These are phyloP conservation scores for Erodium maritimum DNA, from an alignment of 345 rosid genomes.

Conservation along the genomic window DNA sequence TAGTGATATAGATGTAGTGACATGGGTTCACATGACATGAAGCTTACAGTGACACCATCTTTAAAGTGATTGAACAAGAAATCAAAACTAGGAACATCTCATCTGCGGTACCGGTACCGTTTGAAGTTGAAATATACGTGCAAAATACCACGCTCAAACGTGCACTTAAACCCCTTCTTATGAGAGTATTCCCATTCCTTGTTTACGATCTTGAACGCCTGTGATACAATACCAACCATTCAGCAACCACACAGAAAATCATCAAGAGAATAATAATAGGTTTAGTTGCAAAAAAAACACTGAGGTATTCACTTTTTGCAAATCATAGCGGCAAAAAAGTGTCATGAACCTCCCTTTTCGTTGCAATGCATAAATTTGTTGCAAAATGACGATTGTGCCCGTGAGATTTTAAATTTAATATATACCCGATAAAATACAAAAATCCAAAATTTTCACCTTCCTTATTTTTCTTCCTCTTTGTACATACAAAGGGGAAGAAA, in stretches of 20 bases:
- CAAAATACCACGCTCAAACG: slow-evolving; percentile 85
- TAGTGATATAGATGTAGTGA: background rate
- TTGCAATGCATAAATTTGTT: no score
- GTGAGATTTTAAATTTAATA: no score
- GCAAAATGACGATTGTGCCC: no score
- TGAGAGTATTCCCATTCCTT: slow-evolving; percentile 98
- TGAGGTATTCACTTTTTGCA: no score
- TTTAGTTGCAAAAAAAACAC: no score
- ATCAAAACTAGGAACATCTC: slow-evolving; percentile 15
- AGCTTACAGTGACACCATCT: background rate
- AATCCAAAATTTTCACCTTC: no score
- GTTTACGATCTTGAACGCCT: slow-evolving; percentile 87
- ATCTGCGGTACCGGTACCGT: slow-evolving; percentile 84
- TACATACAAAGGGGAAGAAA: no score
- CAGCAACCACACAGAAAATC: background rate
- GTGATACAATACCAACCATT: slow-evolving; percentile 7
- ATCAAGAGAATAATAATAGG: background rate
- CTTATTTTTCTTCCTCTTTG: no score
- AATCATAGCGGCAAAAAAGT: no score
- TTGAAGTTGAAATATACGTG: slow-evolving; percentile 88
- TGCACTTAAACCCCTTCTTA: slow-evolving; percentile 91
- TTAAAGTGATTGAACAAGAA: slow-evolving; percentile 15
- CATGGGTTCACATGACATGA: background rate
- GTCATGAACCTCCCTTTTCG: no score
- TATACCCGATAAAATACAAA: no score